These are phyloP conservation scores for Alternaria triticina DNA, from an alignment of 2,329 filamentous ascomycete genomes.

Conservation along the genomic window DNA sequence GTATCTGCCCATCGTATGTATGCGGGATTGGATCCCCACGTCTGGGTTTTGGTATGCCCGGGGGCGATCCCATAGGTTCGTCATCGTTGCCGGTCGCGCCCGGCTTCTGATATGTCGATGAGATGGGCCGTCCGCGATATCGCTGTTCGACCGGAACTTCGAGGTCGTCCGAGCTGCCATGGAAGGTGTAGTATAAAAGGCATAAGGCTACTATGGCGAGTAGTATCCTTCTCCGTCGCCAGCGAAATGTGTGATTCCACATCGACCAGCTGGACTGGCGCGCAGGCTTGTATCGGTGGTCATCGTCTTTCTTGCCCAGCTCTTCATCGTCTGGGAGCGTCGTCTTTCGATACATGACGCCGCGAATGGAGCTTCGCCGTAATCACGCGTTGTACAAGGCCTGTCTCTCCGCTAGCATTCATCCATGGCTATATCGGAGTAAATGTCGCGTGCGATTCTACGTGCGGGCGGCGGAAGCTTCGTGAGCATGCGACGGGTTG, in stretches of 20 bases:
- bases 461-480: constrained; percentile 17
- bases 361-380: constrained; percentile 31
- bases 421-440: constrained; percentile 29
- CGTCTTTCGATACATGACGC: constrained; percentile 48
- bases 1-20: constrained; percentile 71
- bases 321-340: constrained; percentile 64
- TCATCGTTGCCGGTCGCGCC: constrained; percentile 10
- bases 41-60: constrained; percentile 26
- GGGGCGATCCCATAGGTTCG: constrained; percentile 36
- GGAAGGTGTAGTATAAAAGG: constrained; percentile 68
- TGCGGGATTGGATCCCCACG: constrained; percentile 24
- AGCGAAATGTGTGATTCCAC: constrained; percentile 42
- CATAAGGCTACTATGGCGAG: constrained; percentile 49
- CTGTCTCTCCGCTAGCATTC: constrained; percentile 31
- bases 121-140: constrained; percentile 8
- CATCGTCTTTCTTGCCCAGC: constrained; percentile 70
- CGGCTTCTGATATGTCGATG: constrained; percentile 15
- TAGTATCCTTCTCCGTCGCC: constrained; percentile 59
- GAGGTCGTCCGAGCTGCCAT: constrained; percentile 28
- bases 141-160: not conserved
- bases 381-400: constrained; percentile 34
- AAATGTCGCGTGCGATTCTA: constrained; percentile 4
- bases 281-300: constrained; percentile 55
- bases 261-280: constrained; percentile 39
- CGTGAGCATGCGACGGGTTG: constrained; percentile 13